Conservation (phyloP, 768 basidiomycete species). For the Exidia glandulosa region DNA sequence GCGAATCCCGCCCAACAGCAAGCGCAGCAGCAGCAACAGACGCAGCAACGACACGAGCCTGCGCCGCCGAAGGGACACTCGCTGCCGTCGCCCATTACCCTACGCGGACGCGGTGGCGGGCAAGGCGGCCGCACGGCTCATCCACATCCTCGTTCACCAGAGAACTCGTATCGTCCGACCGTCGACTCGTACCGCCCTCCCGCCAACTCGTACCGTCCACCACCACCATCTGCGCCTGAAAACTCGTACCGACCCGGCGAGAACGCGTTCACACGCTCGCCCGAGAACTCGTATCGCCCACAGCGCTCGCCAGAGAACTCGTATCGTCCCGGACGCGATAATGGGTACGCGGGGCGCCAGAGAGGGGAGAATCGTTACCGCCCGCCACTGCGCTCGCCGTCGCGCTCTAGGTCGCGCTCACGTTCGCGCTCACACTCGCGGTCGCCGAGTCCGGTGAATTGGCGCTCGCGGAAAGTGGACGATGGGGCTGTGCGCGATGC, state of each 20-base stretch:
- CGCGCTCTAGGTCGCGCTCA: conserved; percentile 29
- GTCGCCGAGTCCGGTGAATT: background rate
- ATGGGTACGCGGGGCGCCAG: too few relatives aligned
- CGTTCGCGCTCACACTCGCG: conserved; percentile 16
- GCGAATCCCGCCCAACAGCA: too few relatives aligned
- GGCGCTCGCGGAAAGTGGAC: background rate
- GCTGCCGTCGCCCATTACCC: background rate
- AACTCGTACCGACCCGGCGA: background rate
- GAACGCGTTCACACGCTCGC: too few relatives aligned
- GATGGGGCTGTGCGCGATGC: conserved; percentile 30
- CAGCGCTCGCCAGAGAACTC: too few relatives aligned
- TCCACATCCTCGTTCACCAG: background rate
- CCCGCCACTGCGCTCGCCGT: conserved; percentile 35
- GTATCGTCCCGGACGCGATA: too few relatives aligned
- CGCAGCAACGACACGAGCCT: background rate
- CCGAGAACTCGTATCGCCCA: too few relatives aligned
- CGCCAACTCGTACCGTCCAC: too few relatives aligned
- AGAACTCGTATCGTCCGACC: too few relatives aligned
- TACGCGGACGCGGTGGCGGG: background rate
- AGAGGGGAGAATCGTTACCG: too few relatives aligned
- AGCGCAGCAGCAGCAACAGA: too few relatives aligned
- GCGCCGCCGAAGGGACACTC: background rate
- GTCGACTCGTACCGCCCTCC: too few relatives aligned
- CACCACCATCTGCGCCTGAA: too few relatives aligned
- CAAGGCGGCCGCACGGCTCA: background rate